phyloP scores from a whole-genome alignment of 1,284 basidiomycete species.

The Chalciporus sp. region DNA sequence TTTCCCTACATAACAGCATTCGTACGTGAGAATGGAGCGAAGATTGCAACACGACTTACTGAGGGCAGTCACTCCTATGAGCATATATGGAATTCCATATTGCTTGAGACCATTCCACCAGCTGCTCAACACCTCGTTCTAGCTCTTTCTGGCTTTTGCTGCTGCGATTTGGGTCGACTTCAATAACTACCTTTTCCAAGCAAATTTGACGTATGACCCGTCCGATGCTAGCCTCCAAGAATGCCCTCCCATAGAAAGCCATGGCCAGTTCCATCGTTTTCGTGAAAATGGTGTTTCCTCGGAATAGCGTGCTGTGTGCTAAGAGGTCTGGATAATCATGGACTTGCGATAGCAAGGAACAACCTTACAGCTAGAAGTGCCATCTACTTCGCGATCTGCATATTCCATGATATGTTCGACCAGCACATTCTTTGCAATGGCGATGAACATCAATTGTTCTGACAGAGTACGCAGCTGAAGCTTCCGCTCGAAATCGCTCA shows the following conservation, averaged over 20 bases:
- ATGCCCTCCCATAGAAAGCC: slow-evolving; percentile 71
- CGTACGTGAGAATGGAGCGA: slow-evolving; percentile 11
- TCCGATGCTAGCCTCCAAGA: slow-evolving; percentile 79
- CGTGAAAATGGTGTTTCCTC: slow-evolving; percentile 80
- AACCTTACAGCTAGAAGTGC: slow-evolving; percentile 57
- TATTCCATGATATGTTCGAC: slow-evolving; percentile 69
- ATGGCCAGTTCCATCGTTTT: slow-evolving; percentile 81
- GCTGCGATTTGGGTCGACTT: slow-evolving; percentile 73
- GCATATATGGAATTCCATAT: slow-evolving; percentile 81
- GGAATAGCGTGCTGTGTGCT: slow-evolving; percentile 73
- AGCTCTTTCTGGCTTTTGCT: slow-evolving; percentile 59
- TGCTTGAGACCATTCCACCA: slow-evolving; percentile 75
- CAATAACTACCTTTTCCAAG: slow-evolving; percentile 71
- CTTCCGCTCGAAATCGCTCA: slow-evolving; percentile 67
- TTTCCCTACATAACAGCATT: slow-evolving; percentile 53
- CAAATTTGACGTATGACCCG: slow-evolving; percentile 66
- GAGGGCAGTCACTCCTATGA: slow-evolving; percentile 70
- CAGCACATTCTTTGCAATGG: slow-evolving; percentile 62
- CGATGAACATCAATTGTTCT: slow-evolving; percentile 64
- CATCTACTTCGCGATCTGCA: slow-evolving; percentile 68
- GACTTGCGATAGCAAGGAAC: background rate
- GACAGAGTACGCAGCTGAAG: slow-evolving; percentile 64
- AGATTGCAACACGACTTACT: slow-evolving; percentile 47
- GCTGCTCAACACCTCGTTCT: slow-evolving; percentile 68
- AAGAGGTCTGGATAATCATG: slow-evolving; percentile 9